Evolutionary conservation across 495 filamentous ascomycete genomes (phyloP), one percentile per base, ranked within the genome.

Genomic region (Aspergillus leporis): DNA sequence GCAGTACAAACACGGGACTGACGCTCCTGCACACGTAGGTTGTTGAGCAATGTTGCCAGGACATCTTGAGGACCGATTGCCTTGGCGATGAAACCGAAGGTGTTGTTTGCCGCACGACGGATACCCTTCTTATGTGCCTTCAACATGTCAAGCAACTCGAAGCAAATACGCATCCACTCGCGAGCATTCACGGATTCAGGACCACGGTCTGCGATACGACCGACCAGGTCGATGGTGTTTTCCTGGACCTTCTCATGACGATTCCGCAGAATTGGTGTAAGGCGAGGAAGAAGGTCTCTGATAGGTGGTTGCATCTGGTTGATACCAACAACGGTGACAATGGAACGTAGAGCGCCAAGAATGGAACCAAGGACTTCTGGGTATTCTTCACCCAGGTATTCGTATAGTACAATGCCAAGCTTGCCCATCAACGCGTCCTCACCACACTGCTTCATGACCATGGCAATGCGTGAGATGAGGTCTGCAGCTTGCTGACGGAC

Each of bases 161-260:
- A 99, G 77, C 95, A 98, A 71, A 99, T 99, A 65, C 95, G 85
- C 95, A 99, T 98, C 95, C 95, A 98, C 73, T 99, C 95, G 68
- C 94, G 86, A 16, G 95, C 93, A 67, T 95, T 96, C 66, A 99
- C 95, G 53, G 86, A 90, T 69, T 98, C 93, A 9, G 95, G 91
- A 13, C 94, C 95, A 63, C 95, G 90, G 71, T 99, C 95, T 41
- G 95, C 95, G 65, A 98, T 98, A 81, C 95, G 94, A 62, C 95
- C 95, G 46, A 99, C 94, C 5, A 99, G 81, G 70, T 99, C 95
- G 66, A 99, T 98, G n/a, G 94, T 97, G 74, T 99, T 99, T 65
- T 99, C 95, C 72, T 99, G 95, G 41, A 99, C 95, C 74, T 99
- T 99, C 72, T 99, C 95, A 80, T 99, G 95, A 49, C 95, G 90